These are phyloP conservation scores for Cercis canadensis DNA, from an alignment of 306 rosid species.

Conservation along the genomic window DNA sequence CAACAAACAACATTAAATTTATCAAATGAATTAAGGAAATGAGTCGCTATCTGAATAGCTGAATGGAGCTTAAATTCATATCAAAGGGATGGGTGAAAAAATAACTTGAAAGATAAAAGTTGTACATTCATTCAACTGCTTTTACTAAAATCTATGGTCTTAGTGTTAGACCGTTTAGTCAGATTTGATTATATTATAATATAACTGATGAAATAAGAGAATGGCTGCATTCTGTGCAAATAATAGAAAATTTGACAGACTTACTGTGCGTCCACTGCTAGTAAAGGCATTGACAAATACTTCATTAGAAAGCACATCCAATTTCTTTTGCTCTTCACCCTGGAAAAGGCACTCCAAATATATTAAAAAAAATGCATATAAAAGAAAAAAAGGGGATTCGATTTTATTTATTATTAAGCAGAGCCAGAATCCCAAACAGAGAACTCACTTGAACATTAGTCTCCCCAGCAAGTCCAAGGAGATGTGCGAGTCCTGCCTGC, in stretches of 20 bases:
- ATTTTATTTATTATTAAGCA: not conserved
- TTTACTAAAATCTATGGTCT: not conserved
- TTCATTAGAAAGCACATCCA: slow-evolving; percentile 96
- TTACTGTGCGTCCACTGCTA: slow-evolving; percentile 94
- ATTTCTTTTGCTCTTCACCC: slow-evolving; percentile 95
- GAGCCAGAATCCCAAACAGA: slow-evolving; percentile 2
- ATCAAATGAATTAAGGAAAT: not conserved
- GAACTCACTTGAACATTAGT: slow-evolving; percentile 78
- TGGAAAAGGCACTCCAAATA: slow-evolving; percentile 15
- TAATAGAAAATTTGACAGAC: slow-evolving; percentile 27
- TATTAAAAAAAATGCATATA: not conserved
- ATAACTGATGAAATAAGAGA: not conserved
- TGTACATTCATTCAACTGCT: not conserved
- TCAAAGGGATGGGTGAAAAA: not conserved
- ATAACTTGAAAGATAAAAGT: not conserved
- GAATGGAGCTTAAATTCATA: too few species aligned
- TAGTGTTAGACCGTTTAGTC: not conserved
- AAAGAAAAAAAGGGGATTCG: not conserved
- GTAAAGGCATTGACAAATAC: slow-evolving; percentile 88
- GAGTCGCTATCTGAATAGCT: not conserved
- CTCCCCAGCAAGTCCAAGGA: slow-evolving; percentile 95
- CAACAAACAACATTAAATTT: slow-evolving; percentile 22
- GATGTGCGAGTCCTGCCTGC: slow-evolving; percentile 96
- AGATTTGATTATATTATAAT: not conserved
- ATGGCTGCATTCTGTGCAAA: not conserved